Evolutionary conservation across 257 asterid species (phyloP), one percentile per base, ranked within the genome.

Genomic region (Cinchona pubescens): DNA sequence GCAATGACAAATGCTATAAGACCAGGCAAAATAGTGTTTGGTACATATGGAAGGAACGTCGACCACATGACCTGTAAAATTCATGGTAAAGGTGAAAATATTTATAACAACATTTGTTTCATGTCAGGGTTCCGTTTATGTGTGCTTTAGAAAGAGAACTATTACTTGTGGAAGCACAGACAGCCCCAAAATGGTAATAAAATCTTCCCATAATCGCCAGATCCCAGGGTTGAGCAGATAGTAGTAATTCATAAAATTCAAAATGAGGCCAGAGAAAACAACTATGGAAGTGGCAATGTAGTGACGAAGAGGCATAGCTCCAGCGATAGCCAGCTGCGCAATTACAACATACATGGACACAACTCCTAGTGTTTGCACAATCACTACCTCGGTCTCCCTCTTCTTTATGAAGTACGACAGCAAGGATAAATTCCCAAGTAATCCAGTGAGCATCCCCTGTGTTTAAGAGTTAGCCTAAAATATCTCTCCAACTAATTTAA

Each of bases 381-480:
- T 84, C 34, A 84, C 95, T 38, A 89, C 98, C 82, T 91, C 99
- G 45, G 87, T 85, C 83, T 95, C 99, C 86, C 78, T 88, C 86
- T 95, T 95, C 84, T 92, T 91, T 69, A 91, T 88, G 70, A 95
- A 95, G 86, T 95, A 95, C 4, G 98, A 95, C 51, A 88, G 90
- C 69, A 95, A 78, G 53, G 92, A 90, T 48, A 95, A 87, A 85
- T 95, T 95, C 70, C 99, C 99, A 38, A 95, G 97, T 84, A 95
- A 86, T 79, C 99, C 98, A 49, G 99, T 95, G 81, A 95, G 84
- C 97, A 92, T 92, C 73, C 99, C 99, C 99, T 95, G 83, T 64
- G 81, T 45, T 51, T 29, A 16, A 38, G n/a, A 56, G 61, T 37
- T 71, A 75, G 78, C 34, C 48, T 23, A 7, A 32, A 30, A 62